Evolutionary conservation across 805 yeast species (phyloP), one percentile per base, ranked within the genome.

Genomic region (Wickerhamiella parazyma): DNA sequence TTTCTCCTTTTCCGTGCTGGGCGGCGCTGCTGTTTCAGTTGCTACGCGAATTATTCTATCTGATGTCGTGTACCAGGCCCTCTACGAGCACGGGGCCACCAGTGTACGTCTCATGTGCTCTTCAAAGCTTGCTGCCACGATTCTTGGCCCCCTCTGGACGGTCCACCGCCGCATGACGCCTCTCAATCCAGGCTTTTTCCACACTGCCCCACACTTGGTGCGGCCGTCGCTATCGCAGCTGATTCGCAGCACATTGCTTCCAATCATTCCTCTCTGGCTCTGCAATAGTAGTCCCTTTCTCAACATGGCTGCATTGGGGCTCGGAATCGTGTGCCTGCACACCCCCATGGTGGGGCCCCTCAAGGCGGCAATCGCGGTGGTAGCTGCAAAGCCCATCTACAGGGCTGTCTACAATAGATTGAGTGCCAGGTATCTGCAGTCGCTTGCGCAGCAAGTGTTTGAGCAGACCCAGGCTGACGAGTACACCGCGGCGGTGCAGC

Each of bases 1-100:
- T 2, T 16, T 26, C 11, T 2, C 21, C 17, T 2, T 19, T 2
- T 19, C 28, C 12, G 16, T 36, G 20, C 11, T 51, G n/a, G 57
- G 37, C 47, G 19, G 43, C 42, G 18, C 49, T 47, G 8, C 51
- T 54, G 6, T 38, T 48, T 7, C 44, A 45, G 6, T 41, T 45
- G 20, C 44, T 47, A 10, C 20, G 3, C 29, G 21, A 1, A 24
- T 28, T 14, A 36, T 28, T 10, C 14, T 28, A 5, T 3, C 19
- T 11, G 33, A 24, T 6, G 47, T 50, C 4, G 42, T 50, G 2
- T 56, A 56, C 41, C 45, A 52, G 8, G 40, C 52, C 7, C 49
- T 60, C 12, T 60, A 56, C 35, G 52, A 51, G 7, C 43, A 55
- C 8, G 64, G 64, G 1, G 56, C 59, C 16, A 35, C 48, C 16